Percentiles rank a stretch among this genome's conserved stretches.
phyloP scores from a whole-genome alignment of 2,329 filamentous ascomycete species.

The Fusarium sp. region DNA sequence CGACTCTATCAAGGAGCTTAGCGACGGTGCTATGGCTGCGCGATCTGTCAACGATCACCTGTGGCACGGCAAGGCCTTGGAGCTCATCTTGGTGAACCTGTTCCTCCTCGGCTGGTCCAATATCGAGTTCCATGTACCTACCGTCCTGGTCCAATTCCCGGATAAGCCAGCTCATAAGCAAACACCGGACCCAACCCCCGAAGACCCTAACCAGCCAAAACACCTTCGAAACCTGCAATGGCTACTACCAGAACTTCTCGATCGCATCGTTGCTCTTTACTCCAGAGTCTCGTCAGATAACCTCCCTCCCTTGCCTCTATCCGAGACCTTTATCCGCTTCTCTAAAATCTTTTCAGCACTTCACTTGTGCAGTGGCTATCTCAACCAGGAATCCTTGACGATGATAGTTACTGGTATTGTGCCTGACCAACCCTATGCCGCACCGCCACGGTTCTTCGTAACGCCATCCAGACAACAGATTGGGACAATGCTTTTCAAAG shows the following conservation, averaged over 20 bases:
- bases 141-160: slow-evolving; percentile 63
- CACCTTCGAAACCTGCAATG: slow-evolving; percentile 65
- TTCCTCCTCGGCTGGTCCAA: slow-evolving; percentile 86
- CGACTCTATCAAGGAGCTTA: slow-evolving; percentile 85
- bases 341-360: slow-evolving; percentile 75
- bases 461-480: slow-evolving; percentile 71
- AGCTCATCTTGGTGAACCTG: slow-evolving; percentile 85
- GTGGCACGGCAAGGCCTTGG: slow-evolving; percentile 97
- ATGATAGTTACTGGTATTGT: slow-evolving; percentile 73
- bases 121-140: slow-evolving; percentile 82
- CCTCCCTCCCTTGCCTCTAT: slow-evolving; percentile 75
- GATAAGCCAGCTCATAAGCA: slow-evolving; percentile 57
- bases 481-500: slow-evolving; percentile 71
- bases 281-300: slow-evolving; percentile 75
- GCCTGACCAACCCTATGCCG: slow-evolving; percentile 60
- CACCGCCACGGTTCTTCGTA: slow-evolving; percentile 66
- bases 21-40: slow-evolving; percentile 81
- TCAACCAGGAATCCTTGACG: slow-evolving; percentile 70
- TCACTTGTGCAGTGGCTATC: slow-evolving; percentile 71
- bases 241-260: slow-evolving; percentile 77
- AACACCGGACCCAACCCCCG: slow-evolving; percentile 42
- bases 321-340: slow-evolving; percentile 79
- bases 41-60: slow-evolving; percentile 87
- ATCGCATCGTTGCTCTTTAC: slow-evolving; percentile 80
- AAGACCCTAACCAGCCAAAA: slow-evolving; percentile 60